phyloP scores from a whole-genome alignment of 306 rosid species.

The Prinsepia uniflora region DNA sequence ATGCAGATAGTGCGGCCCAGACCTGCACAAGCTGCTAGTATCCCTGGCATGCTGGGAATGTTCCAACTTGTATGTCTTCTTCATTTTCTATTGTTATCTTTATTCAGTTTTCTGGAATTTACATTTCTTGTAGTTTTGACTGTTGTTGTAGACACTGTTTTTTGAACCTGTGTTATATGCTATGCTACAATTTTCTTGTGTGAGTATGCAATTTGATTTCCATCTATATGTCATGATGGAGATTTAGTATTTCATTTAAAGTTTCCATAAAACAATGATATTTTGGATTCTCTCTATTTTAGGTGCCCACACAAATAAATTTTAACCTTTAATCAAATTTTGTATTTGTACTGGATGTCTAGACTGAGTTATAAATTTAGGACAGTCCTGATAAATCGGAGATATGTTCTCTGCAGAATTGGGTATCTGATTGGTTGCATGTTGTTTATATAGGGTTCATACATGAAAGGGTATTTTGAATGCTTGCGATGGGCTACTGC shows the following conservation, averaged over 20 bases:
- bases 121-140: not conserved
- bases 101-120: not conserved
- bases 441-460: too few relatives aligned
- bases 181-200: not conserved
- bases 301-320: not conserved
- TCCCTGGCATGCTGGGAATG: constrained; percentile 99
- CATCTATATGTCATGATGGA: not conserved
- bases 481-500: too few relatives aligned
- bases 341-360: not conserved
- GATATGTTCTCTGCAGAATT: too few relatives aligned
- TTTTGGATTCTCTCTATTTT: not conserved
- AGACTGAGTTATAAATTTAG: not conserved
- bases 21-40: constrained; percentile 97
- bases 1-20: constrained; percentile 97
- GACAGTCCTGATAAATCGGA: not conserved
- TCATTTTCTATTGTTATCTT: constrained; percentile 4
- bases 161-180: not conserved
- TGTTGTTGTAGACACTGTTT: constrained; percentile 1
- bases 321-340: not conserved
- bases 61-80: constrained; percentile 79
- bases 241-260: not conserved
- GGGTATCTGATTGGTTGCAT: too few relatives aligned
- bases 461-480: too few relatives aligned
- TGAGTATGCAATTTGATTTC: not conserved
- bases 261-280: not conserved